Evolutionary conservation across 2,329 filamentous ascomycete species (phyloP).

Genomic region (Colletotrichum camelliae): DNA sequence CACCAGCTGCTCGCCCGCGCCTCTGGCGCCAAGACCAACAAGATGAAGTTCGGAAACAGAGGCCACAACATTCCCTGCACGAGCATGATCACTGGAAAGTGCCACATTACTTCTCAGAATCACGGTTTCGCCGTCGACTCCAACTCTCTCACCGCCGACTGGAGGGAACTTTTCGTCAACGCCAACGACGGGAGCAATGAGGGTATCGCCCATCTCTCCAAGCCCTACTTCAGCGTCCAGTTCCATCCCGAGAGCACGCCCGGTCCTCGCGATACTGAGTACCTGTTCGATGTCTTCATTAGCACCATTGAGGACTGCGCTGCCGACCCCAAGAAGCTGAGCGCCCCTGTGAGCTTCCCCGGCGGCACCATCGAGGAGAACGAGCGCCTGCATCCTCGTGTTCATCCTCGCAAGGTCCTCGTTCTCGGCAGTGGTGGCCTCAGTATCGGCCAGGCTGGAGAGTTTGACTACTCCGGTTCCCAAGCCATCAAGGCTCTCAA

Average conservation of each 20-base stretch:
- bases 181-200: slow-evolving; percentile 99
- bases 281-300: slow-evolving; percentile 96
- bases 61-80: slow-evolving; percentile 99
- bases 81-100: slow-evolving; percentile 92
- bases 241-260: slow-evolving; percentile 98
- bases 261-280: slow-evolving; percentile 94
- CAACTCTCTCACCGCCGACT: slow-evolving; percentile 74
- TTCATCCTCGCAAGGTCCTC: slow-evolving; percentile 91
- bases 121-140: slow-evolving; percentile 95
- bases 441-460: slow-evolving; percentile 96
- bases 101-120: slow-evolving; percentile 99
- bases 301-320: slow-evolving; percentile 78
- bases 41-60: slow-evolving; percentile 99
- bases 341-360: slow-evolving; percentile 82
- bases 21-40: slow-evolving; percentile 82
- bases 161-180: slow-evolving; percentile 96
- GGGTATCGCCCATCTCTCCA: slow-evolving; percentile 85
- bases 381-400: slow-evolving; percentile 74
- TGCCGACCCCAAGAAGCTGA: slow-evolving; percentile 69
- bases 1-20: slow-evolving; percentile 92
- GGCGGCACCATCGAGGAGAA: slow-evolving; percentile 85
- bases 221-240: slow-evolving; percentile 98
- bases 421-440: slow-evolving; percentile 94
- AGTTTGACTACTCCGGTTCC: slow-evolving; percentile 98
- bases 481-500: slow-evolving; percentile 99